Base-by-base conservation (phyloP, 441 rosid species). In the Eutrema salsugineum region DNA sequence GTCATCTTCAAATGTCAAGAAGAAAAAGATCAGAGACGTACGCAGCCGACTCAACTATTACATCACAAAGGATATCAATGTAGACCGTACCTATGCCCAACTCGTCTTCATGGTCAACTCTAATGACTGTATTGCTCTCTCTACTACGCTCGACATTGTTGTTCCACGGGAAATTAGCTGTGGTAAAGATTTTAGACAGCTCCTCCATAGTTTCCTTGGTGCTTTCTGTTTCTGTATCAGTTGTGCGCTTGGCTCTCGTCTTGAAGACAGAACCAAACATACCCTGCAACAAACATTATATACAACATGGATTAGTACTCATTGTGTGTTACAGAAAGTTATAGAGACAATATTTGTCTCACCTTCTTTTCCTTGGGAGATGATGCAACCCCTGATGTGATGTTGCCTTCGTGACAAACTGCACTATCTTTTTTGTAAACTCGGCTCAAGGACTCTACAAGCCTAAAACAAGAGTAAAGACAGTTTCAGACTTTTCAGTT, bases 241-340 rank as follows among this genome's bases (percentile, higher is more conserved):
- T 71, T 43, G 56, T 72, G 11, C 76, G 89, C 83, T 92, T 90
- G 1, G 83, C 39, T 82, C 87, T 91, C 53, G 80, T 78, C 68
- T 90, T 87, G 73, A 91, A 83, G 17, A 93, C 89, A 14, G 93
- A 90, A 76, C 96, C 85, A 79, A 94, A 94, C 59, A 94, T 76
- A 44, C 99, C 90, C 99, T 91, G 69, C 35, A 57, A 50, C 57
- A 30, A 61, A 9, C 35, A 81, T 39, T 39, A 66, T 59, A 30
- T 42, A 28, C 19, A 9, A 33, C 40, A 63, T 22, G 49, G 39
- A 12, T 28, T 20, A 54, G 32, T 40, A 72, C 60, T 61, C 46
- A 56, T 17, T 32, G 19, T 28, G 14, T 62, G 35, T 56, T 33
- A 27, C 20, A 57, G 24, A 32, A 38, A 56, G 61, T 1, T 8